These are phyloP conservation scores for Stephania yunnanensis DNA, from an alignment of 164 flowering plant species.

Conservation along the genomic window DNA sequence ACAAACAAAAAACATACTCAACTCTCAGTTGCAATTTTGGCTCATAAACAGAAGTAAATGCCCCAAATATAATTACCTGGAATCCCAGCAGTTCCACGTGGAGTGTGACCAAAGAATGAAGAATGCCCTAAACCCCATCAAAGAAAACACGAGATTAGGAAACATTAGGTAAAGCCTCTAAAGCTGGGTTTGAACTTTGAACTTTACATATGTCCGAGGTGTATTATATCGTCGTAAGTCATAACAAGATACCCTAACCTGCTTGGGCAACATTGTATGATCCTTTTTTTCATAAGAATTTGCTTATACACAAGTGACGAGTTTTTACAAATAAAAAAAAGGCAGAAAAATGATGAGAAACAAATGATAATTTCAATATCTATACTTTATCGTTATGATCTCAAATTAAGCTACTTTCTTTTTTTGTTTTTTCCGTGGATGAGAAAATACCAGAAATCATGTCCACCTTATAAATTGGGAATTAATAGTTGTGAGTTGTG, in stretches of 20 bases:
- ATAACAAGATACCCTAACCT: background rate
- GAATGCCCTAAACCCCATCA: conserved; percentile 25
- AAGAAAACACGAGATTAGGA: background rate
- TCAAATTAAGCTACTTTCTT: background rate
- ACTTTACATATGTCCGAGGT: background rate
- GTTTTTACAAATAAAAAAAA: too few relatives aligned
- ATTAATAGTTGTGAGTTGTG: too few relatives aligned
- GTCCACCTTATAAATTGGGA: too few relatives aligned
- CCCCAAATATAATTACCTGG: conserved; percentile 15
- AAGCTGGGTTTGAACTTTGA: too few relatives aligned
- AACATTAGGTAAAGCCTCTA: background rate
- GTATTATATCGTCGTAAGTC: background rate
- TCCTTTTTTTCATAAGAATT: background rate
- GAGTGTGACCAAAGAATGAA: conserved; percentile 23
- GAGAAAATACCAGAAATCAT: too few relatives aligned
- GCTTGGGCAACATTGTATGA: background rate
- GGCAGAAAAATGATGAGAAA: too few relatives aligned
- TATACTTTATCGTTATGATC: background rate
- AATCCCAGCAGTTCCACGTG: conserved; percentile 22
- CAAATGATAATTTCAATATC: background rate
- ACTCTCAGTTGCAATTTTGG: background rate
- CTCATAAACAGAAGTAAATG: background rate
- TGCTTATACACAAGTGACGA: too few relatives aligned
- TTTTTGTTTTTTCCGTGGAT: background rate
- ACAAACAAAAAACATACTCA: conserved; percentile 1